Conservation (phyloP, 2,329 filamentous ascomycete genomes). For the Fulvia fulva region DNA sequence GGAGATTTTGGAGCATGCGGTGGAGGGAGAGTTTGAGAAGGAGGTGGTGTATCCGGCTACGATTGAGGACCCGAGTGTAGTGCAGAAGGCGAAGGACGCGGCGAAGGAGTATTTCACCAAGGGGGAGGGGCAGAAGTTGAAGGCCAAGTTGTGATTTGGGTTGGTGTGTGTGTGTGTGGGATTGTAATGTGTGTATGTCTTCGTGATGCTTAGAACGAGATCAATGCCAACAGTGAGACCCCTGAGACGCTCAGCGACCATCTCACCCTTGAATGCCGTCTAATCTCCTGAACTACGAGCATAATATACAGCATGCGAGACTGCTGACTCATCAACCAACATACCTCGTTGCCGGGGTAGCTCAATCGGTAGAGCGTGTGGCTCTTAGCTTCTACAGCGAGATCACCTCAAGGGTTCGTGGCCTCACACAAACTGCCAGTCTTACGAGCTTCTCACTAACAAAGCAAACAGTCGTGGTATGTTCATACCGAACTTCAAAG, state of each 20-base stretch:
- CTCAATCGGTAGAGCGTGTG: slow-evolving; percentile 53
- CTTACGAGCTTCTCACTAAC: no score
- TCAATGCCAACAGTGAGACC: no score
- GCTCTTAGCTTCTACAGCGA: slow-evolving; percentile 39
- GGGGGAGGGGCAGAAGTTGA: slow-evolving; percentile 30
- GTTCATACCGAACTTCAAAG: neutral
- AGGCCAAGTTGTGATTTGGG: slow-evolving; percentile 33
- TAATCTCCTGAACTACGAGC: no score
- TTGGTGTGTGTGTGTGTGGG: no score
- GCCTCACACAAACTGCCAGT: no score
- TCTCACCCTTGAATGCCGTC: no score
- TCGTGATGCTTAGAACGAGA: neutral
- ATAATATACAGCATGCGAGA: neutral
- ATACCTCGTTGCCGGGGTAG: slow-evolving; percentile 39
- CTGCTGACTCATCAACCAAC: neutral
- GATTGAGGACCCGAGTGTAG: slow-evolving; percentile 73
- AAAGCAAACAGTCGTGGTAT: neutral
- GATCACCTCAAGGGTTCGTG: neutral
- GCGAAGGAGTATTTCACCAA: slow-evolving; percentile 70
- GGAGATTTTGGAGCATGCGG: slow-evolving; percentile 79
- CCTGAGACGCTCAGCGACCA: no score
- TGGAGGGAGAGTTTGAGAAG: slow-evolving; percentile 67
- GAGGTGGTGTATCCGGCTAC: slow-evolving; percentile 74
- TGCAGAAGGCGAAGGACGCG: slow-evolving; percentile 68
- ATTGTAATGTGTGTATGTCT: neutral